Base-by-base conservation (phyloP, 106 monocot species). In the Acorus calamus region DNA sequence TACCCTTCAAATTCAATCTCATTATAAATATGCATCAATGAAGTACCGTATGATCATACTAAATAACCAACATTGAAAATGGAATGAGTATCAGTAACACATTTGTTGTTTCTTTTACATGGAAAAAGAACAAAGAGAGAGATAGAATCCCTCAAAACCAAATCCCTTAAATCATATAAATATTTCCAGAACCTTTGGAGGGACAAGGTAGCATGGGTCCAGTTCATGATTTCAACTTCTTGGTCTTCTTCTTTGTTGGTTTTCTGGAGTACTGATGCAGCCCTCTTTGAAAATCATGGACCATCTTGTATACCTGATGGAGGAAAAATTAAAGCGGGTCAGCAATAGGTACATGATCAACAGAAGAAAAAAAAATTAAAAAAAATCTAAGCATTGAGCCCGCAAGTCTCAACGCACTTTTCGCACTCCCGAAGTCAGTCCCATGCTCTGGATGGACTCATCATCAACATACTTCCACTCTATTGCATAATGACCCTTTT, bases 391-490 rank as follows among this genome's bases (percentile, higher is more conserved):
- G 8, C 7, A 14, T 28, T 53, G 12, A 8, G 9, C 14, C n/a
- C 53, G 13, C 4, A 5, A 4, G 4, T 8, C 12, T 57, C 11
- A 57, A 11, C 14, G 10, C 11, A 96, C 94, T 90, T 96, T 96
- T 69, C 87, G 69, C 42, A 96, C 72, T 57, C 94, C 84, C 49
- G 94, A 96, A 59, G 87, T 85, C 71, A 96, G 77, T 45, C 90
- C 94, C 76, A 91, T 76, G 50, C 64, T 77, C 62, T 73, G 56
- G 2, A 96, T 84, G 41, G 82, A 79, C 61, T 69, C 64, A 14
- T 49, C 84, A 62, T 78, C 75, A 4, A 87, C 76, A 61, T 53
- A 80, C 66, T 90, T 96, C 82, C 82, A 84, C 42, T 64, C 63
- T 44, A 66, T 7, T 14, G 28, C 52, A 46, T 71, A 47, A 47